phyloP scores from a whole-genome alignment of 2,329 filamentous ascomycete genomes.

The Hypomyces perniciosus region DNA sequence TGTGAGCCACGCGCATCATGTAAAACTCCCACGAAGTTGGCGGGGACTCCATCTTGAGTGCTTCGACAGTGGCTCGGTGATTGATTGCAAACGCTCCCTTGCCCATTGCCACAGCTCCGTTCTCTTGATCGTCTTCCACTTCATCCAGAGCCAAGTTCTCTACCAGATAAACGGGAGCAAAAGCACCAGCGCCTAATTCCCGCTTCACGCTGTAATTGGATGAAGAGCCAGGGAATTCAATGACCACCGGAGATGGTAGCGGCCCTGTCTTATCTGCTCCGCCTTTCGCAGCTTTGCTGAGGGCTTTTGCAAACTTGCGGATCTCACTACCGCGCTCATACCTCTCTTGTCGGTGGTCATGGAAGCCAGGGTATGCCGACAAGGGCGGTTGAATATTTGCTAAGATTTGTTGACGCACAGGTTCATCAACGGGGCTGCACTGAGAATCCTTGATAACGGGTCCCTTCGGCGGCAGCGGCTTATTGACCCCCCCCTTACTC shows the following conservation, averaged over 20 bases:
- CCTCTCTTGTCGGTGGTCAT: constrained; percentile 59
- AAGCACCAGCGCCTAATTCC: constrained; percentile 88
- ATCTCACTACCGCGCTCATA: constrained; percentile 70
- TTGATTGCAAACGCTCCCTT: constrained; percentile 54
- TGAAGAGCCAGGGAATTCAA: constrained; percentile 61
- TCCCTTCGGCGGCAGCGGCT: constrained; percentile 48
- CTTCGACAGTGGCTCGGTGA: constrained; percentile 61
- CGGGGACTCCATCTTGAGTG: constrained; percentile 90
- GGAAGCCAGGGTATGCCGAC: constrained; percentile 70
- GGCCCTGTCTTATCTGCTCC: constrained; percentile 57
- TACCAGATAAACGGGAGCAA: constrained; percentile 89
- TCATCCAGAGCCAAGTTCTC: constrained; percentile 59
- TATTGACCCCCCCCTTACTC: constrained; percentile 28
- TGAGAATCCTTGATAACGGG: constrained; percentile 75
- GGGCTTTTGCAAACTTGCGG: constrained; percentile 69
- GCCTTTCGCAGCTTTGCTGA: constrained; percentile 50
- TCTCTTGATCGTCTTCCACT: constrained; percentile 39
- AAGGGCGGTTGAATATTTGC: constrained; percentile 67
- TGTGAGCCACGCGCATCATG: constrained; percentile 79
- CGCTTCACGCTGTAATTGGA: constrained; percentile 71
- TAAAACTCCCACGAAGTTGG: constrained; percentile 93
- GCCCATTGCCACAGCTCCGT: constrained; percentile 48
- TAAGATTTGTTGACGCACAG: constrained; percentile 68
- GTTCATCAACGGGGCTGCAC: constrained; percentile 85
- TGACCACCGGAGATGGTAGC: constrained; percentile 52